Evolutionary conservation across 2,329 filamentous ascomycete genomes (phyloP), one percentile per base, ranked within the genome.

Genomic region (Botrytis porri): DNA sequence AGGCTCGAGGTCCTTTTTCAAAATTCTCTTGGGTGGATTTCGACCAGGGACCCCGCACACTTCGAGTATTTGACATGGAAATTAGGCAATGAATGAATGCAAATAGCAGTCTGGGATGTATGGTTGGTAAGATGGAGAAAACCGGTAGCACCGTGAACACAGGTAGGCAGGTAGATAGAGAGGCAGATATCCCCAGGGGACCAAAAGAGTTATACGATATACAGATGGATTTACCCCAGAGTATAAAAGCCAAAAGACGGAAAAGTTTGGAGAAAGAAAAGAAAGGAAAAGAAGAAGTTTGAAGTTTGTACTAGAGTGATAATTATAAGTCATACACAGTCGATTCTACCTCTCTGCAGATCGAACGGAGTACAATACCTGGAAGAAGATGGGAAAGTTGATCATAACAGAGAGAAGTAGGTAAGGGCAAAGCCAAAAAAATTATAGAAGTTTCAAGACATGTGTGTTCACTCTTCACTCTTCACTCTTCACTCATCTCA

Each of bases 1-100:
- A 73, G 48, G 65, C 54, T 62, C 48, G 48, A 67, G 61, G 67
- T 45, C 57, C 54, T 72, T 66, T 60, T 37, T 35, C 43, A 37
- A 66, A 67, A 32, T 57, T 66, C 61, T 67, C 70, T 57, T 57
- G 39, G 64, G 71, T 62, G 57, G 67, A 51, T 48, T 57, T 70
- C 66, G 71, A 61, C 64, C 37, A 73, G 71, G 71, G 71, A 70
- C 71, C 71, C 71, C 71, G 64, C 71, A 73, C 65, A 73, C 71
- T 43, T 57, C 32, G 65, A 73, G 37, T 41, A 69, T 69, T 69
- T 32, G 48, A 57, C 48, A 69, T 70, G 25, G 67, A 70, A 70
- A 62, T 66, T 66, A 51, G 63, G 37, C 60, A 62, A 62, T 62
- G 60, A 39, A 69, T 41, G 48, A 4, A 32, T 57, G 48, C 12